Base-by-base conservation (phyloP, 306 rosid genomes). In the Castanospermum australe region DNA sequence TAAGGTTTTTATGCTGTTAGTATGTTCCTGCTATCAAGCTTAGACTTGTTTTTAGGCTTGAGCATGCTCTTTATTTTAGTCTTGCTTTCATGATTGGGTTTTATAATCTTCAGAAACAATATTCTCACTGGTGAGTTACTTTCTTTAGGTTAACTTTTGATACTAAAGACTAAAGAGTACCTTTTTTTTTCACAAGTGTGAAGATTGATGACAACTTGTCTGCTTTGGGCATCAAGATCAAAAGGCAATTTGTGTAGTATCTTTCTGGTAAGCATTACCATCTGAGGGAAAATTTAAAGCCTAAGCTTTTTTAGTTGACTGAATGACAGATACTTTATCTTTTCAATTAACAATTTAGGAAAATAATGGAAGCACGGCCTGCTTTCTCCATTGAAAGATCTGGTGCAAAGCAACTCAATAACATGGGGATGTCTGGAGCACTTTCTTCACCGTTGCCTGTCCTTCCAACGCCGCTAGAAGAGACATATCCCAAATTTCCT, bases 331-430 rank as follows among this genome's bases (percentile, higher is more conserved):
- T 59, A 48, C 56, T 42, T 73, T 42, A 45, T 48, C 41, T 62
- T 59, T 86, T 84, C 61, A 83, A 67, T 50, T 44, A 65, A 84
- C 42, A 36, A 86, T 41, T 59, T 64, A 87, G 96, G 87, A 78
- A 79, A 79, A 84, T 70, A 70, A 87, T 95, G 97, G 96, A 91
- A 87, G 99, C 94, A 45, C 93, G 89, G 42, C 87, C 90, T 84
- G 86, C 90, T 68, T 76, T 87, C 55, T 82, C 96, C 20, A 42
- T 92, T 79, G 86, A 77, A 69, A 87, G 92, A 83, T 84, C 97
- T 70, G 87, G 86, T 83, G 80, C 89, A 62, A 87, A 86, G 78
- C 89, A 91, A 83, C 86, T 84, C 77, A 87, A 68, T 72, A 84
- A 71, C 84, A 84, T 90, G 84, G 98, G 92, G 68, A 87, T 86